Evolutionary conservation across 441 rosid genomes (phyloP).

Genomic region (Gossypium davidsonii): DNA sequence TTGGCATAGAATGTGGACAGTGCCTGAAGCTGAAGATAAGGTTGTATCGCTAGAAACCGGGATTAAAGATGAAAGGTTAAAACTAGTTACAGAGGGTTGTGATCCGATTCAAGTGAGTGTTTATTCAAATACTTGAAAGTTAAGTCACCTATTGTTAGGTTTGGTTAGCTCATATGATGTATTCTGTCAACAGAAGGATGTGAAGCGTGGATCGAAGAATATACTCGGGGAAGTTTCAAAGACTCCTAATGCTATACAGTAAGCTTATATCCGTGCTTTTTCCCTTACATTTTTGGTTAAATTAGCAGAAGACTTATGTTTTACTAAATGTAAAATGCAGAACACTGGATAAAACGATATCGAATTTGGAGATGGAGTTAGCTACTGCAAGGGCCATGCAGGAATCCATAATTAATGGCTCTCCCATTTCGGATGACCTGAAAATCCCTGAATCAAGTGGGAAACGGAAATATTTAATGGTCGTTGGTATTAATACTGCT

Average conservation of each 20-base stretch:
- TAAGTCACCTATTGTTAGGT: neutral
- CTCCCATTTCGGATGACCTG: slow-evolving; percentile 62
- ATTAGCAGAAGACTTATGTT: slow-evolving; percentile 10
- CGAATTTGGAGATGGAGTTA: slow-evolving; percentile 73
- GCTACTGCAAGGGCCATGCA: slow-evolving; percentile 80
- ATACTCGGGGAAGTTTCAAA: slow-evolving; percentile 58
- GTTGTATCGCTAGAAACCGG: slow-evolving; percentile 32
- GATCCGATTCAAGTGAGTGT: slow-evolving; percentile 51
- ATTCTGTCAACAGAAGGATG: slow-evolving; percentile 34
- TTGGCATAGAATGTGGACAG: slow-evolving; percentile 63
- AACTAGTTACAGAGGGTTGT: slow-evolving; percentile 63
- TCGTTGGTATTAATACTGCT: slow-evolving; percentile 78
- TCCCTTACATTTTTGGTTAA: neutral
- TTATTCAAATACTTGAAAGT: slow-evolving; percentile 9
- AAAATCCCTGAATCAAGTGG: slow-evolving; percentile 39
- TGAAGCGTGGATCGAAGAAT: slow-evolving; percentile 50
- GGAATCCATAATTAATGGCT: slow-evolving; percentile 74
- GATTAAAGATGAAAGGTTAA: slow-evolving; percentile 42
- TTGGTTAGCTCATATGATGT: slow-evolving; percentile 4
- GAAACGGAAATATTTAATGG: slow-evolving; percentile 76
- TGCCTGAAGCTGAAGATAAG: slow-evolving; percentile 73
- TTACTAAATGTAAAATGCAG: slow-evolving; percentile 31
- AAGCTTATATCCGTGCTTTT: slow-evolving; percentile 21
- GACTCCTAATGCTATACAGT: slow-evolving; percentile 74
- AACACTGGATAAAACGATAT: slow-evolving; percentile 71